These are phyloP conservation scores for Barbatosphaeria neglecta DNA, from an alignment of 495 filamentous ascomycete species.

Conservation along the genomic window DNA sequence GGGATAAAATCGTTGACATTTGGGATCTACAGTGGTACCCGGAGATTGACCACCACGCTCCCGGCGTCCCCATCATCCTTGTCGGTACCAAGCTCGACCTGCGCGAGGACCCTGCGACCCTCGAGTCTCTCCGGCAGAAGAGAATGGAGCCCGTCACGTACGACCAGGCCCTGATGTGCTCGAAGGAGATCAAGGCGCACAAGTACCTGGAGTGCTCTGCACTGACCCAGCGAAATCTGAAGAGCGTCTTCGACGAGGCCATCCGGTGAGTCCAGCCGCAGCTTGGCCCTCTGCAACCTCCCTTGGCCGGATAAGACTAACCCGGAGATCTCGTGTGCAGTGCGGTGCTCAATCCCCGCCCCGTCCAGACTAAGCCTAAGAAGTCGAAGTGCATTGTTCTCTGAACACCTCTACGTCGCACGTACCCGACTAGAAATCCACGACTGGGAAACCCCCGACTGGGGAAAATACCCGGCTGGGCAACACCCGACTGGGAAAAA, in stretches of 20 bases:
- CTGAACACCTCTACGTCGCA: constrained; percentile 21
- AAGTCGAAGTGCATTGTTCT: constrained; percentile 65
- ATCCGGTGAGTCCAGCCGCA: constrained; percentile 63
- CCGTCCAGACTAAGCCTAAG: constrained; percentile 49
- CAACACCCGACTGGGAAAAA: no score
- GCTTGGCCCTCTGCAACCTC: neutral
- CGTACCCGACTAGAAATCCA: no score
- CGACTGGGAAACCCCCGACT: no score
- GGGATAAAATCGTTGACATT: no score
- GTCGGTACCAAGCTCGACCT: constrained; percentile 97
- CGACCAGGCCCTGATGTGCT: constrained; percentile 70
- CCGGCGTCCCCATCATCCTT: constrained; percentile 88
- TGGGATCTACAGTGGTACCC: constrained; percentile 73
- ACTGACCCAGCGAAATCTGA: constrained; percentile 86
- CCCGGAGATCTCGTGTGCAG: constrained; percentile 29
- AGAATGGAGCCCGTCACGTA: constrained; percentile 88
- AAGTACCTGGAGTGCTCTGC: constrained; percentile 99
- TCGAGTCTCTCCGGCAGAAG: constrained; percentile 65
- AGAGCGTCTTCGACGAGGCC: constrained; percentile 96
- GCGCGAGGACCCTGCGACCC: constrained; percentile 75
- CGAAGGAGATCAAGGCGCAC: constrained; percentile 83
- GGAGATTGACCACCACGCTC: constrained; percentile 94
- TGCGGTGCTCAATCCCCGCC: constrained; percentile 72
- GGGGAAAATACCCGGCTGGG: no score
- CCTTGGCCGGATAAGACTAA: neutral